Evolutionary conservation across 1,284 basidiomycete genomes (phyloP).

Genomic region (Cryptococcus sp.): DNA sequence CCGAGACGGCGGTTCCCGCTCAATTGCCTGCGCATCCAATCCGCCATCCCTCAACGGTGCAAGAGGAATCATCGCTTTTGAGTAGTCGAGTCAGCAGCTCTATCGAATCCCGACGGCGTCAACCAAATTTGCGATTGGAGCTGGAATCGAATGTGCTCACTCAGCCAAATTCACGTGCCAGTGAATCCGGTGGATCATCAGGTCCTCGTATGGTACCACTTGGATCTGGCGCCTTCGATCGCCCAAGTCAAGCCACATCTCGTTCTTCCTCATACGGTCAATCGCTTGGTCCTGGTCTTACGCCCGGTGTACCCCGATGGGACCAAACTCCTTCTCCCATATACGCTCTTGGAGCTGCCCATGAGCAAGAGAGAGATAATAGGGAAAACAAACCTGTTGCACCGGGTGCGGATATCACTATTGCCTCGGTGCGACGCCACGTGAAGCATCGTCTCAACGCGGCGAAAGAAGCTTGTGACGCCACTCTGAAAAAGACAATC

Average conservation of each 20-base stretch:
- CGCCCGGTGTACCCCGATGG: conserved; percentile 42
- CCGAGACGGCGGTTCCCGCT: conserved; percentile 15
- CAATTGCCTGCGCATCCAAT: conserved; percentile 18
- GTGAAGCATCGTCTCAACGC: conserved; percentile 89
- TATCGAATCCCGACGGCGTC: conserved; percentile 47
- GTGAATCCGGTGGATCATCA: conserved; percentile 14
- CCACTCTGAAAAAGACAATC: conserved; percentile 87
- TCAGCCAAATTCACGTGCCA: conserved; percentile 13
- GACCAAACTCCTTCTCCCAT: conserved; percentile 49
- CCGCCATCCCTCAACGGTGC: conserved; percentile 27
- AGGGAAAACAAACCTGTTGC: conserved; percentile 38
- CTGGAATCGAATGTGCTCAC: conserved; percentile 43
- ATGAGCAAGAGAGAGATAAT: conserved; percentile 2
- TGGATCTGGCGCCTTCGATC: conserved; percentile 11
- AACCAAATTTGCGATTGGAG: conserved; percentile 50
- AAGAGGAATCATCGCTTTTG: conserved; percentile 26
- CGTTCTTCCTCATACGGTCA: conserved; percentile 40
- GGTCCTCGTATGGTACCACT: conserved; percentile 19
- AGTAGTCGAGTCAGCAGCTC: conserved; percentile 22
- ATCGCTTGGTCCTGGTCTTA: conserved; percentile 32
- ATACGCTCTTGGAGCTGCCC: conserved; percentile 21
- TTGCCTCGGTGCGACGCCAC: conserved; percentile 83
- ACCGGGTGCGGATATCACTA: conserved; percentile 45
- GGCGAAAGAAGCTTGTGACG: conserved; percentile 94
- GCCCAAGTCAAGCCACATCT: conserved; percentile 22